phyloP scores from a whole-genome alignment of 2,329 filamentous ascomycete species.

The Aspergillus pseudoglaucus region DNA sequence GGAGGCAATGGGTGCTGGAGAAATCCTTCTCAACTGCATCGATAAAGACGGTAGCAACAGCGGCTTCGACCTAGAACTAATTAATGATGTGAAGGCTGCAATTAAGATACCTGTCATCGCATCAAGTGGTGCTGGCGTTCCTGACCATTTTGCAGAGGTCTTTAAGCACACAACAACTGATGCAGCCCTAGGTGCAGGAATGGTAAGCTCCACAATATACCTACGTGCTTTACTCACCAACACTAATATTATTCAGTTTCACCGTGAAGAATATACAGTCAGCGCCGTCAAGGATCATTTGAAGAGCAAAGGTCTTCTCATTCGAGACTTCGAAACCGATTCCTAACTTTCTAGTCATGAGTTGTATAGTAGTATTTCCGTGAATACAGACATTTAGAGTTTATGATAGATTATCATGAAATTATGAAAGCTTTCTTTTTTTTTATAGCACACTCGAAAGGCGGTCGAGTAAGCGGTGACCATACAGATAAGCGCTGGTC shows the following conservation, averaged over 20 bases:
- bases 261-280: slow-evolving; percentile 90
- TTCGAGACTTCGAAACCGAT: slow-evolving; percentile 66
- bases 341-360: background rate
- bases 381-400: background rate
- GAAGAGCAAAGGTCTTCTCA: slow-evolving; percentile 61
- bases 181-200: slow-evolving; percentile 88
- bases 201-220: slow-evolving; percentile 48
- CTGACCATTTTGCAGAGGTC: slow-evolving; percentile 82
- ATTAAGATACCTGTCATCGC: slow-evolving; percentile 92
- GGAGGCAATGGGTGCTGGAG: slow-evolving; percentile 90
- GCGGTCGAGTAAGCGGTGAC: background rate
- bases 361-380: too few relatives aligned
- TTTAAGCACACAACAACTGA: slow-evolving; percentile 81
- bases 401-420: background rate
- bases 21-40: slow-evolving; percentile 95
- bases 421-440: background rate
- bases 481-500: background rate
- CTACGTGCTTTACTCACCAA: background rate
- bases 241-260: slow-evolving; percentile 54
- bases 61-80: slow-evolving; percentile 90
- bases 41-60: slow-evolving; percentile 92
- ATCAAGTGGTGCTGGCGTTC: slow-evolving; percentile 83
- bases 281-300: slow-evolving; percentile 86
- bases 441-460: too few relatives aligned
- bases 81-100: slow-evolving; percentile 77